Conservation (phyloP, 225 moss, liverwort and hornwort genomes). For the Rhytidiadelphus loreus region DNA sequence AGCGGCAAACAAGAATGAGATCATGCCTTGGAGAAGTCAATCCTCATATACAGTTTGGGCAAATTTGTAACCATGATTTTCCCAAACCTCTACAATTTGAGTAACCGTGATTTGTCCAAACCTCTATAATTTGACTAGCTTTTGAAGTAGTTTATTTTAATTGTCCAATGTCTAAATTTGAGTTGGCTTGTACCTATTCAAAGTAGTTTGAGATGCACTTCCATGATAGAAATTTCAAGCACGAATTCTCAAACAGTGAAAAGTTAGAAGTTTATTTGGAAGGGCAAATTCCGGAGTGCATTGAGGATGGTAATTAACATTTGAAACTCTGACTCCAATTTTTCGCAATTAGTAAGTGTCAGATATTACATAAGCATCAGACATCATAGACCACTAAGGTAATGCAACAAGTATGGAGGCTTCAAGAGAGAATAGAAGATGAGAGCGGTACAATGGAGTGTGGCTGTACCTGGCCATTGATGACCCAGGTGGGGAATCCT, state of each 20-base stretch:
- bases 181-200: no score
- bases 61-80: no score
- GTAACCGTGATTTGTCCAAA: neutral
- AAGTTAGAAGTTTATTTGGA: neutral
- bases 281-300: neutral
- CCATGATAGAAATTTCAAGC: neutral
- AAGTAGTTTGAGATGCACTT: neutral
- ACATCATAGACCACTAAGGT: neutral
- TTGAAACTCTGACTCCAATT: neutral
- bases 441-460: neutral
- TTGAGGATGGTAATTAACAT: neutral
- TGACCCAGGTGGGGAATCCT: constrained; percentile 90
- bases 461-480: constrained; percentile 50
- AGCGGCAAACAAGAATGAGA: neutral
- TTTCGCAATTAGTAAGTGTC: neutral
- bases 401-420: neutral
- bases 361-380: neutral
- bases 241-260: neutral
- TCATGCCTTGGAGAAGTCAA: neutral
- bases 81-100: neutral
- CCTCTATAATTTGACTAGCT: neutral
- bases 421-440: neutral
- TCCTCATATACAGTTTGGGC: neutral
- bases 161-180: neutral
- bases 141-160: neutral